A percentile compares a stretch with the other conserved stretches of the same genome.
These are phyloP conservation scores for Saccharomyces mikatae DNA, from an alignment of 805 yeast species.

Conservation along the genomic window DNA sequence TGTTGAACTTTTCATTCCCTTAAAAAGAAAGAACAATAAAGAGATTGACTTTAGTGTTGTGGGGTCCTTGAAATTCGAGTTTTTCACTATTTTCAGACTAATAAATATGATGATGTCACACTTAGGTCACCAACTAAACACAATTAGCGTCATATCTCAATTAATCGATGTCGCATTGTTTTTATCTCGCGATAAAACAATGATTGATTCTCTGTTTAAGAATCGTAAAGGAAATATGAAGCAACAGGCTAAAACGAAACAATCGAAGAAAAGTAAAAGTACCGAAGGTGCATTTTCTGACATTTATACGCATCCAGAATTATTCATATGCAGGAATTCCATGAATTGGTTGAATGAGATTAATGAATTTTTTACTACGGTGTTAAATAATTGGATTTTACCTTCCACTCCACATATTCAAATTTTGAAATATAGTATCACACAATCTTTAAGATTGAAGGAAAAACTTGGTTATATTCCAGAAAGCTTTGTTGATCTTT, in stretches of 20 bases:
- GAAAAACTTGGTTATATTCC: constrained; percentile 25
- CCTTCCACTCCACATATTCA: constrained; percentile 58
- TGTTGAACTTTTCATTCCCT: constrained; percentile 55
- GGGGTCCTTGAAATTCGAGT: constrained; percentile 15
- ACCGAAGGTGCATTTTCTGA: constrained; percentile 53
- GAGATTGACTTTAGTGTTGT: constrained; percentile 34
- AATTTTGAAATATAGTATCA: constrained; percentile 41
- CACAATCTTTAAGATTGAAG: constrained; percentile 31
- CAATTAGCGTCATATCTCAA: constrained; percentile 45
- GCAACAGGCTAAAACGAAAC: constrained; percentile 12
- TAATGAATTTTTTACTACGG: constrained; percentile 38
- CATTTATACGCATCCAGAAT: constrained; percentile 54
- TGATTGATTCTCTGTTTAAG: constrained; percentile 20
- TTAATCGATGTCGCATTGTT: constrained; percentile 50
- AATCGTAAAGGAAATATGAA: constrained; percentile 10
- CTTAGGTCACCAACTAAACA: constrained; percentile 37
- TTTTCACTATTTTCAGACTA: constrained; percentile 18
- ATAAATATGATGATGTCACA: constrained; percentile 14
- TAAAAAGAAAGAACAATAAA: constrained; percentile 31
- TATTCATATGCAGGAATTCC: constrained; percentile 41
- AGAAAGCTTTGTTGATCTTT: constrained; percentile 29
- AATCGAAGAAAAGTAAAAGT: constrained; percentile 38
- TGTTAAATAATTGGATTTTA: constrained; percentile 42
- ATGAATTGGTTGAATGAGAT: constrained; percentile 26
- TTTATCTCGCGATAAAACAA: constrained; percentile 30